phyloP scores from a whole-genome alignment of 805 yeast genomes.

The Nadsonia fulvescens region DNA sequence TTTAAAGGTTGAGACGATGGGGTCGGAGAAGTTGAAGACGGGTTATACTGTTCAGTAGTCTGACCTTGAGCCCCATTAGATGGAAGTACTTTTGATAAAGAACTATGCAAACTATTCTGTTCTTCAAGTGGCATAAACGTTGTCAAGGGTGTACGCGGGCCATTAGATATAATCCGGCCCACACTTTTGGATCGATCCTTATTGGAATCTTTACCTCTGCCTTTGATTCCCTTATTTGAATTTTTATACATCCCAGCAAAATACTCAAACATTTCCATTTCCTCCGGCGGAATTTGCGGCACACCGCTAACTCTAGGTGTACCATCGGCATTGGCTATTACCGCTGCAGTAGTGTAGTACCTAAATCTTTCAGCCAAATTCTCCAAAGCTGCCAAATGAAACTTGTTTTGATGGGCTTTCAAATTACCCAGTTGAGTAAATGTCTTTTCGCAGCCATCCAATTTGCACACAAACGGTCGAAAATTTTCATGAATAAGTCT shows the following conservation, averaged over 20 bases:
- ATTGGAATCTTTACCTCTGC: constrained; percentile 50
- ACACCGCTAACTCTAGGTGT: constrained; percentile 10
- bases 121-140: not conserved
- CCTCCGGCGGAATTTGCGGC: constrained; percentile 35
- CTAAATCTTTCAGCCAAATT: constrained; percentile 35
- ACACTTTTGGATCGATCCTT: too few relatives aligned
- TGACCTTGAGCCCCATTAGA: constrained; percentile 1
- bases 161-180: too few relatives aligned
- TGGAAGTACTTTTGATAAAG: too few relatives aligned
- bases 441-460: constrained; percentile 66
- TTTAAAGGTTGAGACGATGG: too few relatives aligned
- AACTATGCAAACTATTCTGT: not conserved
- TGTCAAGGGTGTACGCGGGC: too few relatives aligned
- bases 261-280: constrained; percentile 53
- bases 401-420: constrained; percentile 85
- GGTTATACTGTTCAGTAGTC: too few relatives aligned
- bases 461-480: constrained; percentile 62
- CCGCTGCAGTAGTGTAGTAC: constrained; percentile 14
- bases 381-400: constrained; percentile 58
- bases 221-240: constrained; percentile 79
- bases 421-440: constrained; percentile 86
- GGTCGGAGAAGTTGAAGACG: too few relatives aligned
- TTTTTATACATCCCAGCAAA: constrained; percentile 73
- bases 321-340: too few relatives aligned
- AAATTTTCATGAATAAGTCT: constrained; percentile 60